Percentiles rank a stretch among this genome's conserved stretches.
Conservation (phyloP, 2,329 filamentous ascomycete species). For the Chrysosphaeria jannelii region DNA sequence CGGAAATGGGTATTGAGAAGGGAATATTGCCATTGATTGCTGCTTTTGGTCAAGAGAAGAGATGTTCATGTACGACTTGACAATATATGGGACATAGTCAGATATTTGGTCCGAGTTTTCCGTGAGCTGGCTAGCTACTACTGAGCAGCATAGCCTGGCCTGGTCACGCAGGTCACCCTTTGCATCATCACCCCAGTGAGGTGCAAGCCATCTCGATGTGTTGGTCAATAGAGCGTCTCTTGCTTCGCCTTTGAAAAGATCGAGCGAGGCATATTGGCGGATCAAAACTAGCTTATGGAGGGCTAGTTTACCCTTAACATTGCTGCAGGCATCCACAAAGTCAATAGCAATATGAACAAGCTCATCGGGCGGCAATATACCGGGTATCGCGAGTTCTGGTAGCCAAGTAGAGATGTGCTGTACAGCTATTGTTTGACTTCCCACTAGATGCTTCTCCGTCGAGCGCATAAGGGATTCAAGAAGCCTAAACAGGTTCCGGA, state of each 20-base stretch:
- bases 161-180: slow-evolving; percentile 79
- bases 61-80: slow-evolving; percentile 65
- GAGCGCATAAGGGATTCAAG: slow-evolving; percentile 77
- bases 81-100: slow-evolving; percentile 68
- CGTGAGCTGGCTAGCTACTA: slow-evolving; percentile 61
- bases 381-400: slow-evolving; percentile 62
- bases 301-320: slow-evolving; percentile 70
- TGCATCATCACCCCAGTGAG: slow-evolving; percentile 65
- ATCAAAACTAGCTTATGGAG: slow-evolving; percentile 81
- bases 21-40: slow-evolving; percentile 31
- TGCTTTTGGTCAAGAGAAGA: no score
- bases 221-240: slow-evolving; percentile 44
- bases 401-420: slow-evolving; percentile 95
- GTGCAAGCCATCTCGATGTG: slow-evolving; percentile 69
- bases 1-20: slow-evolving; percentile 69
- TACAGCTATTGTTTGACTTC: slow-evolving; percentile 79
- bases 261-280: slow-evolving; percentile 62
- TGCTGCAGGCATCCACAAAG: slow-evolving; percentile 71
- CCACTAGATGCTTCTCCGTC: slow-evolving; percentile 55
- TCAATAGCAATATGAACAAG: slow-evolving; percentile 76
- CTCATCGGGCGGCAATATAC: slow-evolving; percentile 49
- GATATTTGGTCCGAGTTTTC: slow-evolving; percentile 55
- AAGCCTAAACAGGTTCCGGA: slow-evolving; percentile 68
- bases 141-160: slow-evolving; percentile 74
- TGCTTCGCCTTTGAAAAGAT: slow-evolving; percentile 57